These are phyloP conservation scores for Pythium sukuiense DNA, from an alignment of 352 stramenopile genomes.

Conservation along the genomic window DNA sequence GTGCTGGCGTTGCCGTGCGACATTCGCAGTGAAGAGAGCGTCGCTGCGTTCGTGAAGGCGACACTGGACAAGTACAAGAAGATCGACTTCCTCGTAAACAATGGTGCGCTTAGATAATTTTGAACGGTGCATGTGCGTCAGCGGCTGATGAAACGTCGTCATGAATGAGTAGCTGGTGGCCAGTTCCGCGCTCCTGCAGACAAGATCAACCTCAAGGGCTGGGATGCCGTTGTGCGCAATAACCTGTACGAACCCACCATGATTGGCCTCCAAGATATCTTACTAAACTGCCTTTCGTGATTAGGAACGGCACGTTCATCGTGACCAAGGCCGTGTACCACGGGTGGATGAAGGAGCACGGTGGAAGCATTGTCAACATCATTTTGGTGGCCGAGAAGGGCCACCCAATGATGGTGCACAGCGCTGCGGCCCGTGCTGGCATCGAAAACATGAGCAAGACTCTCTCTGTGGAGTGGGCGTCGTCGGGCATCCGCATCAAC, in stretches of 20 bases:
- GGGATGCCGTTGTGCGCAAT: conserved; percentile 89
- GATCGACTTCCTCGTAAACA: conserved; percentile 94
- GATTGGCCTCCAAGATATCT: background rate
- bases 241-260: conserved; percentile 58
- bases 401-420: conserved; percentile 87
- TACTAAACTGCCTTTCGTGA: background rate
- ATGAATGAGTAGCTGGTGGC: conserved; percentile 55
- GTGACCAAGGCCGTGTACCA: conserved; percentile 82
- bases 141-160: too few species aligned
- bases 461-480: conserved; percentile 92
- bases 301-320: conserved; percentile 79
- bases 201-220: conserved; percentile 89
- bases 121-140: background rate
- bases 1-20: conserved; percentile 55
- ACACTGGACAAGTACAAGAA: conserved; percentile 65
- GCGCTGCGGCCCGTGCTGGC: conserved; percentile 77
- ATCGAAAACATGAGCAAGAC: conserved; percentile 94
- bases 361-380: conserved; percentile 89
- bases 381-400: conserved; percentile 88
- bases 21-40: conserved; percentile 61
- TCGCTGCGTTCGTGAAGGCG: conserved; percentile 59
- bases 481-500: conserved; percentile 90
- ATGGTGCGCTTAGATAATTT: conserved; percentile 36
- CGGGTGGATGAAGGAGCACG: conserved; percentile 80
- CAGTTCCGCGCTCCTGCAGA: conserved; percentile 89